Evolutionary conservation across 257 asterid genomes (phyloP).

Genomic region (Gentiana straminea): DNA sequence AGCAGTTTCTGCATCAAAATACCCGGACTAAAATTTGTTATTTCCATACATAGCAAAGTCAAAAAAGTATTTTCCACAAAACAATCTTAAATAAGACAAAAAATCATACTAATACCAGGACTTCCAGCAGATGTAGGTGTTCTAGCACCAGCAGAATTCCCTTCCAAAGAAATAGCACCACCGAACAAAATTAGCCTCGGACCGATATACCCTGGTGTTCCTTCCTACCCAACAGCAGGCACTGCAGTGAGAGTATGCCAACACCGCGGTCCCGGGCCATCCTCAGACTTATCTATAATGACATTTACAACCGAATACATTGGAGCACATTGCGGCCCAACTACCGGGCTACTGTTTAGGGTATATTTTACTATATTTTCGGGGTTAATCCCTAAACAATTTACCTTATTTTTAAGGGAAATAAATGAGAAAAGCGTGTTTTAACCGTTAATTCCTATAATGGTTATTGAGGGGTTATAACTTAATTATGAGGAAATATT

Average conservation of each 20-base stretch:
- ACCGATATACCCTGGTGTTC: slow-evolving; percentile 70
- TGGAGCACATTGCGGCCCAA: slow-evolving; percentile 91
- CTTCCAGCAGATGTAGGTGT: slow-evolving; percentile 96
- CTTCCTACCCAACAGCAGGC: slow-evolving; percentile 96
- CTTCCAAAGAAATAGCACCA: slow-evolving; percentile 97
- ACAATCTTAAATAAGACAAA: not conserved
- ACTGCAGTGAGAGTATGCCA: slow-evolving; percentile 98
- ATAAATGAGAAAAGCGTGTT: too few species aligned
- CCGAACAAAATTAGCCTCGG: slow-evolving; percentile 88
- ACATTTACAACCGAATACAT: slow-evolving; percentile 69
- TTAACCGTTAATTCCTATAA: too few species aligned
- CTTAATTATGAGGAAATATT: too few species aligned
- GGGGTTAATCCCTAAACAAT: too few species aligned
- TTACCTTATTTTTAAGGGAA: too few species aligned
- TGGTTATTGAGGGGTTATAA: too few species aligned
- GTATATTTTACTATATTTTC: too few species aligned
- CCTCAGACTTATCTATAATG: slow-evolving; percentile 76
- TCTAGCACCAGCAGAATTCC: slow-evolving; percentile 85
- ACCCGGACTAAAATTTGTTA: too few species aligned
- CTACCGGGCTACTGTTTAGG: slow-evolving; percentile 30
- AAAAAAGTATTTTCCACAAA: not conserved
- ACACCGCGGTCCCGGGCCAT: slow-evolving; percentile 98
- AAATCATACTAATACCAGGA: slow-evolving; percentile 87
- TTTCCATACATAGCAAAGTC: too few species aligned
- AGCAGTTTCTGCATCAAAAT: too few species aligned